A percentile compares a stretch with the other conserved stretches of the same genome.
Conservation (phyloP, 805 yeast genomes). For the Saccharomycopsis microspora region DNA sequence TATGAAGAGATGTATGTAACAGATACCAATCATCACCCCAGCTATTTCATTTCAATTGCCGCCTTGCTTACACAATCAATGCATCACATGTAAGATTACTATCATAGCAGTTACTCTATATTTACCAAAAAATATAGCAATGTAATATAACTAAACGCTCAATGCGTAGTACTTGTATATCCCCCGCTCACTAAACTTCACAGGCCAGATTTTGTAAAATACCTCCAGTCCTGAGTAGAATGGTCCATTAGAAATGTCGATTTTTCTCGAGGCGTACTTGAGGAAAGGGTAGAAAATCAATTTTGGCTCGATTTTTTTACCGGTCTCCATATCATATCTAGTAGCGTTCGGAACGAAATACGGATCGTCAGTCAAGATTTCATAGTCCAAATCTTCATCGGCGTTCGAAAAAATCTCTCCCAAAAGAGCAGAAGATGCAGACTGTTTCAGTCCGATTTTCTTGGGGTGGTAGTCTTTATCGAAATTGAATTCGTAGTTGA, state of each 20-base stretch:
- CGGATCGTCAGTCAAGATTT: conserved; percentile 14
- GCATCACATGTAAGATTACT: too few relatives aligned
- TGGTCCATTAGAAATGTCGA: conserved; percentile 43
- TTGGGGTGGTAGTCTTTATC: conserved; percentile 11
- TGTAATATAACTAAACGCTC: conserved; percentile 23
- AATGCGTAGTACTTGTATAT: conserved; percentile 47
- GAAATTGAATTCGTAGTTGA: conserved; percentile 28
- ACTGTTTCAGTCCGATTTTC: neutral
- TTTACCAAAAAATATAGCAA: conserved; percentile 12
- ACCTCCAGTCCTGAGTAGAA: conserved; percentile 26
- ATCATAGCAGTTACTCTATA: too few relatives aligned
- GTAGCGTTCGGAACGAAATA: conserved; percentile 14
- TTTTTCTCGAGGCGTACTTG: conserved; percentile 41
- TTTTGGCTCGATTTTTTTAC: conserved; percentile 36
- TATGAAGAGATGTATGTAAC: too few relatives aligned
- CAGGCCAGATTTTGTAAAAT: conserved; percentile 37
- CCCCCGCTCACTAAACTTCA: conserved; percentile 37
- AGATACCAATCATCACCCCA: too few relatives aligned
- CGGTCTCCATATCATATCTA: conserved; percentile 40
- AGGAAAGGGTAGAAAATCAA: conserved; percentile 36
- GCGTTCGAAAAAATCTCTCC: neutral
- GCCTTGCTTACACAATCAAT: too few relatives aligned
- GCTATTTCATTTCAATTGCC: too few relatives aligned
- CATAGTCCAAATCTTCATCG: conserved; percentile 13
- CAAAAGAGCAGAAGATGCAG: neutral